Evolutionary conservation across 495 filamentous ascomycete genomes (phyloP).

Genomic region (Choiromyces venosus): DNA sequence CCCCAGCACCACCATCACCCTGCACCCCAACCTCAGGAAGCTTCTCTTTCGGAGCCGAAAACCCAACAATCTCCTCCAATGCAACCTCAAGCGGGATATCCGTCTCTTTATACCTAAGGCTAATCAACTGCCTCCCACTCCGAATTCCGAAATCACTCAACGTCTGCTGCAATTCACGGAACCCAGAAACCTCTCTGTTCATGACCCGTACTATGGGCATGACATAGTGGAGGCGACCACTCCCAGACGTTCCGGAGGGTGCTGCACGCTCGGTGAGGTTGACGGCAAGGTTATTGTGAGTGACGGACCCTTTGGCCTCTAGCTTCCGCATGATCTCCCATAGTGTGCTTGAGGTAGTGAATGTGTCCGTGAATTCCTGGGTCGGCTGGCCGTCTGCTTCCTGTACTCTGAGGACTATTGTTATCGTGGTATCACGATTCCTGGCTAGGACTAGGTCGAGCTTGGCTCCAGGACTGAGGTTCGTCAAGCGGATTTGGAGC

Average conservation of each 20-base stretch:
- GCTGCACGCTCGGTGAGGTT: slow-evolving; percentile 78
- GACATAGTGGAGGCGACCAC: slow-evolving; percentile 77
- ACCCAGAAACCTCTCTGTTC: slow-evolving; percentile 65
- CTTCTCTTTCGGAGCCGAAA: slow-evolving; percentile 53
- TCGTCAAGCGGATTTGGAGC: slow-evolving; percentile 75
- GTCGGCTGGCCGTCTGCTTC: slow-evolving; percentile 53
- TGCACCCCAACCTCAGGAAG: slow-evolving; percentile 20
- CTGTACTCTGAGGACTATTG: slow-evolving; percentile 76
- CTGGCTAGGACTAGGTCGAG: slow-evolving; percentile 66
- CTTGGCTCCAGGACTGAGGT: slow-evolving; percentile 78
- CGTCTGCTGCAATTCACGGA: slow-evolving; percentile 80
- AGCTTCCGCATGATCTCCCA: slow-evolving; percentile 87
- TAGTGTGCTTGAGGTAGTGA: slow-evolving; percentile 73
- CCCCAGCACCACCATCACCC: slow-evolving; percentile 10
- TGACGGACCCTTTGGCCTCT: slow-evolving; percentile 55
- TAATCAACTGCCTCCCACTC: slow-evolving; percentile 69
- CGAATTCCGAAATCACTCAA: slow-evolving; percentile 82
- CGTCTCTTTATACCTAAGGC: slow-evolving; percentile 67
- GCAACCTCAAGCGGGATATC: slow-evolving; percentile 77
- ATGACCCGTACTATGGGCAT: slow-evolving; percentile 76
- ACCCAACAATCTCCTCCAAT: slow-evolving; percentile 68
- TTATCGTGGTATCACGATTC: slow-evolving; percentile 64
- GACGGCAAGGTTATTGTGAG: slow-evolving; percentile 46
- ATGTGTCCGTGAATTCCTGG: slow-evolving; percentile 69
- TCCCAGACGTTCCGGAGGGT: slow-evolving; percentile 52